phyloP scores from a whole-genome alignment of 164 flowering plant species.

The Houttuynia cordata region DNA sequence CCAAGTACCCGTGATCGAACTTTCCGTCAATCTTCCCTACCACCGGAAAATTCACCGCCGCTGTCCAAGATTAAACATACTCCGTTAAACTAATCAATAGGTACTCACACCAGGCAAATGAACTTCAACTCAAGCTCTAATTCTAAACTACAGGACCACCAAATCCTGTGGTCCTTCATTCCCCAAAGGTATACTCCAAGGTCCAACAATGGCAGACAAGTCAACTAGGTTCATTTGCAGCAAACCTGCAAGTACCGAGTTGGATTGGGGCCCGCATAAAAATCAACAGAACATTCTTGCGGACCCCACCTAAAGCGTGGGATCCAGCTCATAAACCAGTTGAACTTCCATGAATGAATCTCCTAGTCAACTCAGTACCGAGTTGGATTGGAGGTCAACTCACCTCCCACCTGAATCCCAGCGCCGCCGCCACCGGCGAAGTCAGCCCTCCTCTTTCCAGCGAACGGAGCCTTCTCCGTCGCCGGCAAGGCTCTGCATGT shows the following conservation, averaged over 20 bases:
- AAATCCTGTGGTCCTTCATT: too few species aligned
- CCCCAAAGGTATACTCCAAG: too few species aligned
- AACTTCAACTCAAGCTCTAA: too few species aligned
- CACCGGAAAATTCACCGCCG: conserved; percentile 8
- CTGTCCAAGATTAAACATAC: neutral
- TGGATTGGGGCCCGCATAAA: neutral
- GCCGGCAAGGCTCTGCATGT: conserved; percentile 5
- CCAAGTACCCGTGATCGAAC: conserved; percentile 75
- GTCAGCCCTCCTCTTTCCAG: conserved; percentile 3
- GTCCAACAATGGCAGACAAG: too few species aligned
- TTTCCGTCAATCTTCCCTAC: conserved; percentile 72
- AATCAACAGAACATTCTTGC: neutral
- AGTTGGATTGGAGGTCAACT: neutral
- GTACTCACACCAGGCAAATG: too few species aligned
- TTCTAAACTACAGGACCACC: too few species aligned
- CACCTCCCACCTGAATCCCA: conserved; percentile 6
- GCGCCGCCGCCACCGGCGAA: neutral
- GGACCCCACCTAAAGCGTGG: neutral
- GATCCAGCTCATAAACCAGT: neutral
- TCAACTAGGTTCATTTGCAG: too few species aligned
- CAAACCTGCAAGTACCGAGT: neutral
- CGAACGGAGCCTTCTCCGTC: neutral
- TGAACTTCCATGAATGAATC: too few species aligned
- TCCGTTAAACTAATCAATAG: too few species aligned
- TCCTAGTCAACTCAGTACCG: too few species aligned